Conservation (phyloP, 495 filamentous ascomycete genomes). For the Xanthoparmelia taractica region DNA sequence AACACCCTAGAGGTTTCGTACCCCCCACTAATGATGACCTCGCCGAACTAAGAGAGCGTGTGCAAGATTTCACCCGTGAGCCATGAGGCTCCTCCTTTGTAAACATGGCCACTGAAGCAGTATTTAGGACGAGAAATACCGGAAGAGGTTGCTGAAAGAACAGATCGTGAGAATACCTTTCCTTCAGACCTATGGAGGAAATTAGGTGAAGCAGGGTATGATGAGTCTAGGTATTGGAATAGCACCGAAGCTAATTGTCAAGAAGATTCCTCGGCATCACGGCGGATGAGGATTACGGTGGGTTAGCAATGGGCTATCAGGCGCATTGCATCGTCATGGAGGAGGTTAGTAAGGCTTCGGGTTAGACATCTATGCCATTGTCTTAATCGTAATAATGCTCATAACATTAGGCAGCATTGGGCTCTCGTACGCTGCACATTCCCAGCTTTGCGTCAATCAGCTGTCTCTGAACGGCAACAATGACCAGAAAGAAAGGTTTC, state of each 20-base stretch:
- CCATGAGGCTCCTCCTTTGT: background rate
- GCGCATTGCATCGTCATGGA: conserved; percentile 97
- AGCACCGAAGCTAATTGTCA: conserved; percentile 14
- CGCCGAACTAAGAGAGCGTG: conserved; percentile 74
- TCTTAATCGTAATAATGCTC: conserved; percentile 20
- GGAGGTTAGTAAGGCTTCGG: conserved; percentile 64
- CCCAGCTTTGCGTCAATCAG: conserved; percentile 95
- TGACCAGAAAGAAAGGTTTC: conserved; percentile 69
- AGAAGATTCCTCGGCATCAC: conserved; percentile 80
- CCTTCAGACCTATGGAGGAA: conserved; percentile 89
- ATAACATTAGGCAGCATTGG: conserved; percentile 69
- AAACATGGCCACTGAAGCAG: background rate
- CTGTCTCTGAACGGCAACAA: conserved; percentile 78
- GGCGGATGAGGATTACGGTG: conserved; percentile 88
- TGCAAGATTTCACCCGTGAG: conserved; percentile 79
- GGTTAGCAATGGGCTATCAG: conserved; percentile 89
- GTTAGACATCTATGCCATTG: conserved; percentile 29
- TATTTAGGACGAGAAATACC: conserved; percentile 54
- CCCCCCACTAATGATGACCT: conserved; percentile 71
- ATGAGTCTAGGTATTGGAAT: background rate
- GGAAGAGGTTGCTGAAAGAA: conserved; percentile 65
- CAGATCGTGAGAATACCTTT: conserved; percentile 82
- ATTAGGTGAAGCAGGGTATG: conserved; percentile 71
- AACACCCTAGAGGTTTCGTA: conserved; percentile 77
- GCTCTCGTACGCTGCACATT: conserved; percentile 90